Conservation (phyloP, 768 basidiomycete species). For the Lentinula aciculospora region DNA sequence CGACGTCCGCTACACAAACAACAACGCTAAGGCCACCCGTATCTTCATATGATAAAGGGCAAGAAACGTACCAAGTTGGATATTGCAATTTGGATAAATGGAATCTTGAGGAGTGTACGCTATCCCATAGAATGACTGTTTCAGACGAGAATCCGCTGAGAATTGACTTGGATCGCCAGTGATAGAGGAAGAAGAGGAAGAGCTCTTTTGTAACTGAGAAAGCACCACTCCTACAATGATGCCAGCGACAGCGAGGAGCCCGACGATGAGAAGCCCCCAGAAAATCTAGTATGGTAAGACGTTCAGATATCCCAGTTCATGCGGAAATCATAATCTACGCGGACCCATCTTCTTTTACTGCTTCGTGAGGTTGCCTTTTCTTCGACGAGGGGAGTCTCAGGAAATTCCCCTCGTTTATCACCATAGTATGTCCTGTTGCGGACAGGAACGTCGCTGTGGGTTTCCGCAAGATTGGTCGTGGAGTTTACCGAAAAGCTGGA, state of each 20-base stretch:
- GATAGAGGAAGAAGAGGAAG: slow-evolving; percentile 7
- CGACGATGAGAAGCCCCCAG: slow-evolving; percentile 28
- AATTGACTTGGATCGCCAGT: slow-evolving; percentile 75
- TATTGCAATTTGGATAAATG: slow-evolving; percentile 68
- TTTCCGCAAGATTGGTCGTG: background rate
- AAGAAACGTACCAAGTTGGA: slow-evolving; percentile 28
- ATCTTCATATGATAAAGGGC: slow-evolving; percentile 68
- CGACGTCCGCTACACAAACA: background rate
- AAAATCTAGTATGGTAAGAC: slow-evolving; percentile 37
- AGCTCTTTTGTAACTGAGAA: slow-evolving; percentile 11
- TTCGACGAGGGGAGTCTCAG: background rate
- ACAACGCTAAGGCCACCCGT: slow-evolving; percentile 5
- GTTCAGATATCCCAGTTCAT: background rate
- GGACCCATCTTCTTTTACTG: background rate
- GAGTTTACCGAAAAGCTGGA: background rate
- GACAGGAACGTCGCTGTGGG: background rate
- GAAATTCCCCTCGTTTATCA: background rate
- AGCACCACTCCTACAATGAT: slow-evolving; percentile 57
- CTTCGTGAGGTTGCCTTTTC: background rate
- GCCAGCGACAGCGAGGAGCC: slow-evolving; percentile 30
- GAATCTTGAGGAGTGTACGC: slow-evolving; percentile 81
- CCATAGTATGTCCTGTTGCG: slow-evolving; percentile 1
- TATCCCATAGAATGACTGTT: slow-evolving; percentile 73
- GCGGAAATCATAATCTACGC: background rate
- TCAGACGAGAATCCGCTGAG: slow-evolving; percentile 57